A percentile compares a stretch with the other conserved stretches of the same genome.
phyloP scores from a whole-genome alignment of 2,329 filamentous ascomycete species.

The Botryotinia narcissicola region DNA sequence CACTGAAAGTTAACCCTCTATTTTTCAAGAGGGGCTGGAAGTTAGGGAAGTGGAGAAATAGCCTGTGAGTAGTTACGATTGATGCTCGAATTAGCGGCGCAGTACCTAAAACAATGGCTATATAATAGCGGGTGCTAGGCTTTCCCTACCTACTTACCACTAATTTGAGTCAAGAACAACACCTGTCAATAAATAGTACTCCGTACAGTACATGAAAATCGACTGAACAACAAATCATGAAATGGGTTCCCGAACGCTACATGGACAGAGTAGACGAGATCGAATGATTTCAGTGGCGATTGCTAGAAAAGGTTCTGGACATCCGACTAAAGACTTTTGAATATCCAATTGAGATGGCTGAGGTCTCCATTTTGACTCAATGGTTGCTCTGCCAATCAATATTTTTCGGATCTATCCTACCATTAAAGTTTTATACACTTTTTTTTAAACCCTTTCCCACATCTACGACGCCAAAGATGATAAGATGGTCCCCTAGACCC shows the following conservation, averaged over 20 bases:
- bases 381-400: not conserved
- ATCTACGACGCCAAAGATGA: not conserved
- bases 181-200: not conserved
- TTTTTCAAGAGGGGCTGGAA: slow-evolving; percentile 9
- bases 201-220: slow-evolving; percentile 7
- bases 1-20: slow-evolving; percentile 1
- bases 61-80: slow-evolving; percentile 3
- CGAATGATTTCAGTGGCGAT: slow-evolving; percentile 14
- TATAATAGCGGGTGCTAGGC: slow-evolving; percentile 16
- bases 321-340: not conserved
- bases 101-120: not conserved
- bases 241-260: not conserved
- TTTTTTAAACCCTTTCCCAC: slow-evolving; percentile 1
- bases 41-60: slow-evolving; percentile 12
- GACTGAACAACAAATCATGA: slow-evolving; percentile 10
- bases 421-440: not conserved
- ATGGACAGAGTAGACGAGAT: slow-evolving; percentile 7
- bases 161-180: slow-evolving; percentile 8
- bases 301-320: not conserved
- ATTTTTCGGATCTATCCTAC: slow-evolving; percentile 8
- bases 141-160: slow-evolving; percentile 3
- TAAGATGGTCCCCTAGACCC: not conserved
- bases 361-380: slow-evolving; percentile 9
- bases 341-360: not conserved
- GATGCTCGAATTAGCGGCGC: slow-evolving; percentile 1